A percentile compares a stretch with the other conserved stretches of the same genome.
Conservation (phyloP, 345 rosid genomes). For the Hibiscus tridactylites region DNA sequence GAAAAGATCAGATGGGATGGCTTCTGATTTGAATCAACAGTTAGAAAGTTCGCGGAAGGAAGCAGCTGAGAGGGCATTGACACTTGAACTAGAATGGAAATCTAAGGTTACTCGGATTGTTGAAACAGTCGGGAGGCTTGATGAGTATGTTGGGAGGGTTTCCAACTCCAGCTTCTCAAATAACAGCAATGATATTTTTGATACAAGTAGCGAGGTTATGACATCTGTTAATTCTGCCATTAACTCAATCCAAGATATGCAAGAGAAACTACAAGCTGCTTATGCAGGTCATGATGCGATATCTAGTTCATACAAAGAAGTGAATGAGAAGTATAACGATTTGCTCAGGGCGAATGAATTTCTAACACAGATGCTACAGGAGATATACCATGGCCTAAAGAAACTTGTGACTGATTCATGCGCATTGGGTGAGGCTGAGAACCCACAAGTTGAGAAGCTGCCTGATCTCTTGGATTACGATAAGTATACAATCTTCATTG, state of each 20-base stretch:
- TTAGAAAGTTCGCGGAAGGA: conserved; percentile 48
- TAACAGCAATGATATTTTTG: conserved; percentile 27
- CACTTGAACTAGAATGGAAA: conserved; percentile 47
- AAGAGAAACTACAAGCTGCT: conserved; percentile 48
- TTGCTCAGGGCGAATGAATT: conserved; percentile 41
- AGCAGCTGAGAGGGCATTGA: conserved; percentile 39
- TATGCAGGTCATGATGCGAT: conserved; percentile 34
- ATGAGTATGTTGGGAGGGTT: conserved; percentile 28
- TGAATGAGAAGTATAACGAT: conserved; percentile 37
- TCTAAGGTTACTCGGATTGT: conserved; percentile 32
- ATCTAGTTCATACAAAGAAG: conserved; percentile 34
- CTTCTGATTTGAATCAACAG: conserved; percentile 33
- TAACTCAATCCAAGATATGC: conserved; percentile 43
- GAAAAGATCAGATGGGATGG: conserved; percentile 34
- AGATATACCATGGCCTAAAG: conserved; percentile 38
- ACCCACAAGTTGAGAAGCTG: conserved; percentile 23
- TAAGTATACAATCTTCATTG: conserved; percentile 37
- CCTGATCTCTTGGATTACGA: conserved; percentile 37
- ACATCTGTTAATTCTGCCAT: conserved; percentile 50
- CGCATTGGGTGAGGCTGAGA: conserved; percentile 27
- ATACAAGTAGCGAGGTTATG: conserved; percentile 31
- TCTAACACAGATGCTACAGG: conserved; percentile 25
- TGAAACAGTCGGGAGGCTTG: conserved; percentile 57
- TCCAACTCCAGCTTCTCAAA: conserved; percentile 15
- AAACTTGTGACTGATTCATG: conserved; percentile 38